phyloP scores from a whole-genome alignment of 257 asterid genomes.

The Penstemon eatonii region DNA sequence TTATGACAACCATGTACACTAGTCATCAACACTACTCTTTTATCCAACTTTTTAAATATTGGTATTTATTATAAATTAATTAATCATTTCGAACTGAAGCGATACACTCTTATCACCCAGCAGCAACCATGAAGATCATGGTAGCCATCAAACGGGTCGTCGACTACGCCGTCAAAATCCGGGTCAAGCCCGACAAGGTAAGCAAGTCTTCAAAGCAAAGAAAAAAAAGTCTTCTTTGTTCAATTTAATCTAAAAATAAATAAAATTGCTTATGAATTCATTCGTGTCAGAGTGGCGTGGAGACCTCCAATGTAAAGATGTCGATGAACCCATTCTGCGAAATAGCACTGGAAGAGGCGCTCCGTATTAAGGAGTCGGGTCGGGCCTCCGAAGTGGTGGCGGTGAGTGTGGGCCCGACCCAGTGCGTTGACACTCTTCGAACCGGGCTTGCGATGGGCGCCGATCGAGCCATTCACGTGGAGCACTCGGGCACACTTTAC shows the following conservation, averaged over 20 bases:
- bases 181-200: conserved; percentile 93
- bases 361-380: conserved; percentile 79
- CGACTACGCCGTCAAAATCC: conserved; percentile 94
- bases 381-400: conserved; percentile 91
- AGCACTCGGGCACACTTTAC: conserved; percentile 54
- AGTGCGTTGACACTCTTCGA: conserved; percentile 76
- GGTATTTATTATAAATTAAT: too few species aligned
- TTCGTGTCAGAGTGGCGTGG: conserved; percentile 72
- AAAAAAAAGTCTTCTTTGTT: not conserved
- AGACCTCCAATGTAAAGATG: conserved; percentile 90
- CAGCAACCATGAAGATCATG: conserved; percentile 68
- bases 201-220: not conserved
- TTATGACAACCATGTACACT: too few species aligned
- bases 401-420: conserved; percentile 77
- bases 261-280: not conserved
- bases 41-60: too few species aligned
- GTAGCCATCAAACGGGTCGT: conserved; percentile 88
- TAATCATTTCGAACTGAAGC: too few species aligned
- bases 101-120: too few species aligned
- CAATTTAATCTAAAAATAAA: not conserved
- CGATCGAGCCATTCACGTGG: conserved; percentile 92
- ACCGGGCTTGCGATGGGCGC: conserved; percentile 99
- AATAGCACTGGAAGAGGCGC: conserved; percentile 90
- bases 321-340: conserved; percentile 98
- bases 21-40: too few species aligned